A percentile compares a stretch with the other conserved stretches of the same genome.
phyloP scores from a whole-genome alignment of 2,329 filamentous ascomycete genomes.

The Sphaerulina musiva region DNA sequence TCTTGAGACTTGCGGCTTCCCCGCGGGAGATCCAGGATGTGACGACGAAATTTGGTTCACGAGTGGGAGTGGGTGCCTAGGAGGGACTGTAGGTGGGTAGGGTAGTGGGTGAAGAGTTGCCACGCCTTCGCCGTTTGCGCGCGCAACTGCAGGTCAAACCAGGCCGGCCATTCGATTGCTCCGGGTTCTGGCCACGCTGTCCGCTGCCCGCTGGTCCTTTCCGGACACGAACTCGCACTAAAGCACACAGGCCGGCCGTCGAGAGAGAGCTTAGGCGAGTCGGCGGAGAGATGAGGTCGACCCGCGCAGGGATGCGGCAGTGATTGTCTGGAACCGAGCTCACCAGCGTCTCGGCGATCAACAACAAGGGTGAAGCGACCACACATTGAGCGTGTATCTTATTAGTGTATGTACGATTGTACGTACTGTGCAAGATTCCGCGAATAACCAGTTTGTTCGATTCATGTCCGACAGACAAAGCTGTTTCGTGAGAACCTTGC shows the following conservation, averaged over 20 bases:
- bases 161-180: not conserved
- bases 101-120: not conserved
- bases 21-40: not conserved
- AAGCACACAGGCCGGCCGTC: not conserved
- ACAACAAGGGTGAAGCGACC: too few species aligned
- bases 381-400: too few species aligned
- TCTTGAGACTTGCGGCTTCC: not conserved
- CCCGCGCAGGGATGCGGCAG: not conserved
- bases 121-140: conserved; percentile 10
- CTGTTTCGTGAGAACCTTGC: not conserved
- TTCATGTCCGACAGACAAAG: not conserved
- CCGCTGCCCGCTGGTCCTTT: not conserved
- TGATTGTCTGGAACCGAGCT: not conserved
- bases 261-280: not conserved
- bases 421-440: too few species aligned
- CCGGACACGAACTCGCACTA: not conserved
- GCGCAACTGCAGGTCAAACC: not conserved
- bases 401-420: too few species aligned
- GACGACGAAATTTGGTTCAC: too few species aligned
- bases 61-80: too few species aligned
- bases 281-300: not conserved
- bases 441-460: too few species aligned
- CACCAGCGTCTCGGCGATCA: not conserved
- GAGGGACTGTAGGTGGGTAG: too few species aligned
- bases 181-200: not conserved